These are phyloP conservation scores for Yarrowia sp. DNA, from an alignment of 805 yeast genomes.

Conservation along the genomic window DNA sequence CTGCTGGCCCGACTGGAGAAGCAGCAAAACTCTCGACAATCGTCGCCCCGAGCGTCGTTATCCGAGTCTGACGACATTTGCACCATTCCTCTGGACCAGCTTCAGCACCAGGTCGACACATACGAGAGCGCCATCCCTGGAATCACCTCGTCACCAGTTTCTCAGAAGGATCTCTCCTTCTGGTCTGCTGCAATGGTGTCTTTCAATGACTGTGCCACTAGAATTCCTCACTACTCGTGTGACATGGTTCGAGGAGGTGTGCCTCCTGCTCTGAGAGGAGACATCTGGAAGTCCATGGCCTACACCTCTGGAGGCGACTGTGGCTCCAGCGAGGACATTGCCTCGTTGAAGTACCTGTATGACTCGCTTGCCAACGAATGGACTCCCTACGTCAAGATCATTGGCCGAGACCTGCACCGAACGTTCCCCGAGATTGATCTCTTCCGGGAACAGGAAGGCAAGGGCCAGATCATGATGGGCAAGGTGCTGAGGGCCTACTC, in stretches of 20 bases:
- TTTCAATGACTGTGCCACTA: conserved; percentile 47
- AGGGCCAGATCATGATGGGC: conserved; percentile 57
- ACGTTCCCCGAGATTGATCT: conserved; percentile 64
- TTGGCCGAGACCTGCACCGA: conserved; percentile 64
- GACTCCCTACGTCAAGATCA: conserved; percentile 55
- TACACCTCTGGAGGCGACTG: conserved; percentile 35
- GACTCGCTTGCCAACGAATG: conserved; percentile 53
- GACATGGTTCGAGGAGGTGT: conserved; percentile 49
- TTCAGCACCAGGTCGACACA: conserved; percentile 13
- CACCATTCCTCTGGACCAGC: conserved; percentile 25
- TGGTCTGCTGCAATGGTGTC: conserved; percentile 51
- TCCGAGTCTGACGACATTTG: conserved; percentile 21
- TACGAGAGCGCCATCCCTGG: conserved; percentile 34
- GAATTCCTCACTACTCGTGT: conserved; percentile 47
- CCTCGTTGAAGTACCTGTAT: conserved; percentile 48
- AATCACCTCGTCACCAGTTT: conserved; percentile 7
- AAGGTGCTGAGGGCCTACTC: conserved; percentile 67
- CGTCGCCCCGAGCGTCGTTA: conserved; percentile 25
- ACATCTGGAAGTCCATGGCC: conserved; percentile 50
- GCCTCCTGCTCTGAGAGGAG: conserved; percentile 51
- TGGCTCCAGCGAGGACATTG: conserved; percentile 31
- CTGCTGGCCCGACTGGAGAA: conserved; percentile 31
- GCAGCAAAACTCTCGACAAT: conserved; percentile 21
- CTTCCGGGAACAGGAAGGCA: conserved; percentile 54
- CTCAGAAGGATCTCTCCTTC: conserved; percentile 46